Evolutionary conservation across 2,329 filamentous ascomycete species (phyloP).

Genomic region (Bipolaris oryzae): DNA sequence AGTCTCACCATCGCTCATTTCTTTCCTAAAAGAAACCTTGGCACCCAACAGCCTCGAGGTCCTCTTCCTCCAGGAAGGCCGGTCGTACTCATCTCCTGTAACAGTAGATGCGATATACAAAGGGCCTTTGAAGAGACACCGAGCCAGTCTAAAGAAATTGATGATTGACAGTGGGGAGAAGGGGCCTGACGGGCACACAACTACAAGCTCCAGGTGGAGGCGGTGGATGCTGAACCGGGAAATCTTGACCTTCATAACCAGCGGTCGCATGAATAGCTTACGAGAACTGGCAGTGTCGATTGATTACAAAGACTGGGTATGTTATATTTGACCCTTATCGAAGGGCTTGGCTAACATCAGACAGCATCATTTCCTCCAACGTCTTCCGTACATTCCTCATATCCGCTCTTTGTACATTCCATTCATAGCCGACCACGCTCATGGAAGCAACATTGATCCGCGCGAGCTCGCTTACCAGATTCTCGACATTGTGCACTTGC

Average conservation of each 20-base stretch:
- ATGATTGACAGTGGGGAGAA: constrained; percentile 73
- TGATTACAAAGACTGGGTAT: constrained; percentile 79
- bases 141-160: constrained; percentile 71
- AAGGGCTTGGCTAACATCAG: constrained; percentile 13
- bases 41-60: constrained; percentile 80
- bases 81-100: constrained; percentile 62
- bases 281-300: constrained; percentile 74
- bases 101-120: constrained; percentile 73
- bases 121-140: constrained; percentile 72
- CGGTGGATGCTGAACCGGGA: constrained; percentile 75
- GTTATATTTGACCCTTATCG: constrained; percentile 29
- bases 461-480: constrained; percentile 77
- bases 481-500: constrained; percentile 76
- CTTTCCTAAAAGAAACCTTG: constrained; percentile 77
- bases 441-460: constrained; percentile 62
- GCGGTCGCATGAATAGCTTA: constrained; percentile 74
- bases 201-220: constrained; percentile 59
- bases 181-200: constrained; percentile 51
- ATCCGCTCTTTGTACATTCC: constrained; percentile 74
- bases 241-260: constrained; percentile 74
- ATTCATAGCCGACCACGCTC: constrained; percentile 67
- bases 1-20: constrained; percentile 70
- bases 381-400: constrained; percentile 71
- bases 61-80: constrained; percentile 74
- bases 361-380: constrained; percentile 78